phyloP scores from a whole-genome alignment of 176 grass and related monocot species.

The Chrysopogon serrulatus region DNA sequence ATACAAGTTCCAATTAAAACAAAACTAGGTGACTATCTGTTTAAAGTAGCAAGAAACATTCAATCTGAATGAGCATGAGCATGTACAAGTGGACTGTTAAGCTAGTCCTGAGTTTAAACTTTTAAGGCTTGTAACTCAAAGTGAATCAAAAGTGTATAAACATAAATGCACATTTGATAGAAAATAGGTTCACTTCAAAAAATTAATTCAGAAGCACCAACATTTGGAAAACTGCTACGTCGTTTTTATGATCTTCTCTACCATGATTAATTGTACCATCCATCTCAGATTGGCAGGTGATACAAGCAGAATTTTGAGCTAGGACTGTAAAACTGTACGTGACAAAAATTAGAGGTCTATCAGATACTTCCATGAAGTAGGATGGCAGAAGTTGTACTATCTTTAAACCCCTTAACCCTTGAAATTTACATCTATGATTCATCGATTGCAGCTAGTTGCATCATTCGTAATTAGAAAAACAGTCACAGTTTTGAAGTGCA shows the following conservation, averaged over 20 bases:
- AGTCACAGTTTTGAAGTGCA: not conserved
- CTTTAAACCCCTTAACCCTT: not conserved
- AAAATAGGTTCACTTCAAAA: not conserved
- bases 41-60: not conserved
- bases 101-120: not conserved
- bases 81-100: not conserved
- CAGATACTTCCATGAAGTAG: not conserved
- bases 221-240: not conserved
- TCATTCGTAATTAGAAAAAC: not conserved
- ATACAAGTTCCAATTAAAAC: constrained; percentile 10
- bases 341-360: not conserved
- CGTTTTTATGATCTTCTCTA: not conserved
- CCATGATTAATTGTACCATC: not conserved
- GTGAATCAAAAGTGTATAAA: not conserved
- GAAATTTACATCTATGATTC: not conserved
- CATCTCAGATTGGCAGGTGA: not conserved
- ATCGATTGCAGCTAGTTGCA: not conserved
- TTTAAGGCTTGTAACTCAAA: not conserved
- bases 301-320: not conserved
- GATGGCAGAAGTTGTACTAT: not conserved
- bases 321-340: not conserved
- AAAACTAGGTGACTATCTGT: not conserved
- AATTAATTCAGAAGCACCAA: not conserved
- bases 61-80: not conserved
- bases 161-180: not conserved